Evolutionary conservation across 352 stramenopile genomes (phyloP), one percentile per base, ranked within the genome.

Genomic region (Phytophthora niederhauseri): DNA sequence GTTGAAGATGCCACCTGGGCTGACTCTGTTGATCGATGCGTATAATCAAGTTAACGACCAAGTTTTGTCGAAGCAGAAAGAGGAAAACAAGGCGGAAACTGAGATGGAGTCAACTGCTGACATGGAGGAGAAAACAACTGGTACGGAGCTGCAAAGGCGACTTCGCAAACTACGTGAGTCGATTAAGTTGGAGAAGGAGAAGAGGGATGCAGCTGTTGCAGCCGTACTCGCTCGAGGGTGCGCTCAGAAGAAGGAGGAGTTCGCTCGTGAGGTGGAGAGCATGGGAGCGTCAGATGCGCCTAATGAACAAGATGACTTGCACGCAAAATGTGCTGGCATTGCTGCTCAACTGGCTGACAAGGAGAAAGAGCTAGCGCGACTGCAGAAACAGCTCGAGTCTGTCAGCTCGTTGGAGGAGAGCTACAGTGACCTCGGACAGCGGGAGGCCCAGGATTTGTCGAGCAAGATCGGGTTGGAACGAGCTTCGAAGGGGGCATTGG

Each of bases 161-260:
- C 70, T 76, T 26, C 22, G 70, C 34, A 59, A 78, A 28, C 50
- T 89, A n/a, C 55, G 77, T 4, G 56, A 38, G 2, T 34, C 57
- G 7, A 77, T 86, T 49, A 50, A 80, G 31, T 28, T 50, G 8
- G 68, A 78, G 17, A 72, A 71, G 19, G 46, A 59, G 2, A 48
- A 64, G 26, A 52, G 66, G 6, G 70, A 87, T 31, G 66, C 67
- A 4, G 76, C 79, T 22, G 51, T 87, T 20, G 79, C 77, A 19
- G 76, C 76, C 22, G 57, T 87, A 6, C 72, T 72, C 15, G 36
- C 57, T 5, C 14, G 20, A 19, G 36, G 15, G n/a, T 34, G 11
- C 38, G 45, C 45, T 20, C 15, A 64, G 6, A 72, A 59, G 14
- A 28, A 22, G 4, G 38, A 59, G 2, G 34, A 68, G 6, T 12